Percentiles rank a stretch among this genome's conserved stretches.
Conservation (phyloP, 2,329 filamentous ascomycete species). For the Sarocladiaceae sp. region DNA sequence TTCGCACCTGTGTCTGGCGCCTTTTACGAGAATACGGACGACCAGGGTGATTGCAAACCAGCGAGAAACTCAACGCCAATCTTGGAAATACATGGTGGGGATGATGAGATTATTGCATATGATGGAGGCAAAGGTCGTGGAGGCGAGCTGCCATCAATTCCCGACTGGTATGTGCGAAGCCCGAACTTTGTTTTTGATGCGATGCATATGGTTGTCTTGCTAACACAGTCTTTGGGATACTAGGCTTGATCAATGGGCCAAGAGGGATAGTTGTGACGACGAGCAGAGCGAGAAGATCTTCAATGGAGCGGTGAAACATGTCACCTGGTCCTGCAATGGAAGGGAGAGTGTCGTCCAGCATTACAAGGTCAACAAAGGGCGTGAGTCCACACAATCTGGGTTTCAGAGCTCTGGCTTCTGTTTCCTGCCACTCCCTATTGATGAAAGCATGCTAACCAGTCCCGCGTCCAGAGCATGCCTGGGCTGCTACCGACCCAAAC, state of each 20-base stretch:
- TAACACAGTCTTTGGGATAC: not conserved
- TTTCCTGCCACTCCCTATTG: not conserved
- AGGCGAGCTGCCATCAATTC: slow-evolving; percentile 34
- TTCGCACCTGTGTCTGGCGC: slow-evolving; percentile 41
- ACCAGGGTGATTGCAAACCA: slow-evolving; percentile 34
- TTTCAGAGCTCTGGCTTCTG: not conserved
- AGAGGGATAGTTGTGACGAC: not conserved
- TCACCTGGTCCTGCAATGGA: not conserved
- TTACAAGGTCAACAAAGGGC: slow-evolving; percentile 39
- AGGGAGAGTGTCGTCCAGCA: slow-evolving; percentile 30
- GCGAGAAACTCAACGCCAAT: slow-evolving; percentile 32
- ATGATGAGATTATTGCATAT: slow-evolving; percentile 38
- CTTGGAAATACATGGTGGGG: slow-evolving; percentile 41
- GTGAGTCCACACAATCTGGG: no score
- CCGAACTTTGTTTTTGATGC: slow-evolving; percentile 10
- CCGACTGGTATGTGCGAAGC: slow-evolving; percentile 21
- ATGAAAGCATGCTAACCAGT: not conserved
- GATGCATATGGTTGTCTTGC: not conserved
- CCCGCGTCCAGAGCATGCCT: slow-evolving; percentile 29
- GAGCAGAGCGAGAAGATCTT: not conserved
- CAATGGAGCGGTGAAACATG: not conserved
- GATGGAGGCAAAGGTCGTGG: slow-evolving; percentile 38
- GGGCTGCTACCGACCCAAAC: slow-evolving; percentile 41
- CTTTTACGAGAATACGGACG: slow-evolving; percentile 27
- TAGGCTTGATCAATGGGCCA: not conserved